Evolutionary conservation across 2,329 filamentous ascomycete species (phyloP).

Genomic region (Xylariales sp.): DNA sequence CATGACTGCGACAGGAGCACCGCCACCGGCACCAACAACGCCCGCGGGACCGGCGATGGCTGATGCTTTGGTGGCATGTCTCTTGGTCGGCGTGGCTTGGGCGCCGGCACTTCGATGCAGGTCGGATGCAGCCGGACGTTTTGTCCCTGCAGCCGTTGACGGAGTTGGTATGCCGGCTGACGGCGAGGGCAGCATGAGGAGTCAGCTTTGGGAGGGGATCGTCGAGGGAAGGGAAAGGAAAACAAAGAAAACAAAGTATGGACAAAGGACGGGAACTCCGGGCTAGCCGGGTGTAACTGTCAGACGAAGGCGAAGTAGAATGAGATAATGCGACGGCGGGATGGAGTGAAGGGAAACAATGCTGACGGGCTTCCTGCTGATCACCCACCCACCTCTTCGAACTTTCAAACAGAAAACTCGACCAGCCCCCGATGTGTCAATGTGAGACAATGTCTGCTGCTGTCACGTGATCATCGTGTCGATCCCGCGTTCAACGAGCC

Average conservation of each 20-base stretch:
- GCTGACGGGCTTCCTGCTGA: too few species aligned
- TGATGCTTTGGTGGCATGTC: constrained; percentile 24
- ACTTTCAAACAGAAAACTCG: too few species aligned
- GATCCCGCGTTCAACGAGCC: not conserved
- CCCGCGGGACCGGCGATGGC: constrained; percentile 8
- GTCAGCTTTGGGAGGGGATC: not conserved
- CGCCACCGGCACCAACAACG: not conserved
- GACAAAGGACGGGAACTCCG: constrained; percentile 7
- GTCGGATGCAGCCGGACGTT: constrained; percentile 30
- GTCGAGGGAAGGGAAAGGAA: too few species aligned
- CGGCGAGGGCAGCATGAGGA: constrained; percentile 24
- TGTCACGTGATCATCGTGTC: constrained; percentile 3
- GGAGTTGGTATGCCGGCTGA: constrained; percentile 20
- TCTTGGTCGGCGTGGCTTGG: constrained; percentile 24
- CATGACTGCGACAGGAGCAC: not conserved
- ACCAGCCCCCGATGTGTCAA: not conserved
- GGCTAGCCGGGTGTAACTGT: constrained; percentile 7
- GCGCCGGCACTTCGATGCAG: constrained; percentile 28
- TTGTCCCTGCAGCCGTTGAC: constrained; percentile 18
- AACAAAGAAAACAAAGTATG: not conserved
- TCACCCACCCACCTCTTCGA: not conserved
- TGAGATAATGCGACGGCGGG: not conserved
- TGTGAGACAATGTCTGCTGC: constrained; percentile 2
- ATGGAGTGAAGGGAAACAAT: too few species aligned
- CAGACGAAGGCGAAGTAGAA: constrained; percentile 5